Conservation (phyloP, 495 filamentous ascomycete genomes). For the Jackrogersella minutella region DNA sequence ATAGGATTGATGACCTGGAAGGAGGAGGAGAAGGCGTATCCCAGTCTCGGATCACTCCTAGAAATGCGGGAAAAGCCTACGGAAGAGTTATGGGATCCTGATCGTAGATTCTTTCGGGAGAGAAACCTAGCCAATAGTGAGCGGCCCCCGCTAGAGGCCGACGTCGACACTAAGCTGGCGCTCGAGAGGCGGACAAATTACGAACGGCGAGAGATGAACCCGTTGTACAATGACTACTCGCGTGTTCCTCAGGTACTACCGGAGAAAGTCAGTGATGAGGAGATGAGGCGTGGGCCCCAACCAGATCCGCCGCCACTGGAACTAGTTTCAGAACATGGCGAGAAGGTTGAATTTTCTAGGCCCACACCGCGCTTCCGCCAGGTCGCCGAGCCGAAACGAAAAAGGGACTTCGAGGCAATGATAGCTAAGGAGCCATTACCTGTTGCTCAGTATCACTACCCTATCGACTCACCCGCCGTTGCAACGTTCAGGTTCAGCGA, state of each 20-base stretch:
- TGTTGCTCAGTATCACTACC: conserved; percentile 15
- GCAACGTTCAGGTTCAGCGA: conserved; percentile 20
- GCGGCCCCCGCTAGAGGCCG: conserved; percentile 9
- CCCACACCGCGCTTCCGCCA: background rate
- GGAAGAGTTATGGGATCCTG: conserved; percentile 27
- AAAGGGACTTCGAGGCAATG: background rate
- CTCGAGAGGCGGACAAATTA: conserved; percentile 15
- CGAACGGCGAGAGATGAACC: conserved; percentile 7
- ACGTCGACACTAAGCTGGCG: conserved; percentile 27
- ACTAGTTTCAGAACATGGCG: background rate
- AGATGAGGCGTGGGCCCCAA: conserved; percentile 29
- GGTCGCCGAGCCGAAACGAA: background rate
- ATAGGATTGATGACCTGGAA: conserved; percentile 32
- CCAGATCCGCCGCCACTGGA: conserved; percentile 1
- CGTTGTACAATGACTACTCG: conserved; percentile 14
- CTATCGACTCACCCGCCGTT: conserved; percentile 6
- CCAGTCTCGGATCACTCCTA: conserved; percentile 30
- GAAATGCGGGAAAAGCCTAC: background rate
- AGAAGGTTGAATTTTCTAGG: background rate
- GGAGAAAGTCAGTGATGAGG: conserved; percentile 5
- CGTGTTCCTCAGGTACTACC: conserved; percentile 14
- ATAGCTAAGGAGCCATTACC: background rate
- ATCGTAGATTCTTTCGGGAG: conserved; percentile 20
- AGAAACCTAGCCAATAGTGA: background rate
- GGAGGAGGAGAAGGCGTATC: conserved; percentile 29